Conservation (phyloP, 2,329 filamentous ascomycete species). For the Tolypocladium sp. region DNA sequence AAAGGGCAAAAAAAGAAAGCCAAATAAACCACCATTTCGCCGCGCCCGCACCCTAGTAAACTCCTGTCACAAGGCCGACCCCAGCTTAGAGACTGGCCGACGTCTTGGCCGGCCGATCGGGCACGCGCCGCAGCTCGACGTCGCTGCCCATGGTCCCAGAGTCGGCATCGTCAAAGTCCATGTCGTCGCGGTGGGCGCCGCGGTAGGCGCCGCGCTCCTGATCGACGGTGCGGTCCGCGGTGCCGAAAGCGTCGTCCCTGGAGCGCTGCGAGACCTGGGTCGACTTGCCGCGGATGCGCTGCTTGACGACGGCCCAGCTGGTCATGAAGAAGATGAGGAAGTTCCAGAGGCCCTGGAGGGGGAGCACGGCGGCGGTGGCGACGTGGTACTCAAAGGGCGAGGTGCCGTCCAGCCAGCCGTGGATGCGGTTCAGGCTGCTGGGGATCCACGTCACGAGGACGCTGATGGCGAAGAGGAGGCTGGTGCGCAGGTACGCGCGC, state of each 20-base stretch:
- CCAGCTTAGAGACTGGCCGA: slow-evolving; percentile 11
- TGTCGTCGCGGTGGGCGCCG: not conserved
- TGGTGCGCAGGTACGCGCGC: slow-evolving; percentile 50
- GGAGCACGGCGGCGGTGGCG: slow-evolving; percentile 61
- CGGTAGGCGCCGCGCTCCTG: not conserved
- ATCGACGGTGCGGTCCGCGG: slow-evolving; percentile 1
- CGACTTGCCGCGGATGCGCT: slow-evolving; percentile 4
- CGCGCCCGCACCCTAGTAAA: not conserved
- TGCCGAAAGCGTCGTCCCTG: not conserved
- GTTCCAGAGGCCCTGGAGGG: slow-evolving; percentile 76
- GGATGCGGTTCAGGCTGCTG: slow-evolving; percentile 65
- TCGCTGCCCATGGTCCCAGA: slow-evolving; percentile 20
- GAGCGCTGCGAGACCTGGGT: not conserved
- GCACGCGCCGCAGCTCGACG: slow-evolving; percentile 21
- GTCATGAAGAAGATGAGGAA: slow-evolving; percentile 66
- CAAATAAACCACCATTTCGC: not conserved
- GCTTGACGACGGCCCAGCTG: slow-evolving; percentile 30
- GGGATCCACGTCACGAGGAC: slow-evolving; percentile 55
- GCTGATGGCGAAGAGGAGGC: slow-evolving; percentile 51
- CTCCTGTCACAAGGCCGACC: not conserved
- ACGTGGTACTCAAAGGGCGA: slow-evolving; percentile 59
- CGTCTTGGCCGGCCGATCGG: slow-evolving; percentile 14
- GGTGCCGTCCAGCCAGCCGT: slow-evolving; percentile 47
- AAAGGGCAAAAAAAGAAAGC: not conserved
- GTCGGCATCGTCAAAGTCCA: slow-evolving; percentile 19